Base-by-base conservation (phyloP, 1,139 yeast species). In the Yamadazyma triangularis region DNA sequence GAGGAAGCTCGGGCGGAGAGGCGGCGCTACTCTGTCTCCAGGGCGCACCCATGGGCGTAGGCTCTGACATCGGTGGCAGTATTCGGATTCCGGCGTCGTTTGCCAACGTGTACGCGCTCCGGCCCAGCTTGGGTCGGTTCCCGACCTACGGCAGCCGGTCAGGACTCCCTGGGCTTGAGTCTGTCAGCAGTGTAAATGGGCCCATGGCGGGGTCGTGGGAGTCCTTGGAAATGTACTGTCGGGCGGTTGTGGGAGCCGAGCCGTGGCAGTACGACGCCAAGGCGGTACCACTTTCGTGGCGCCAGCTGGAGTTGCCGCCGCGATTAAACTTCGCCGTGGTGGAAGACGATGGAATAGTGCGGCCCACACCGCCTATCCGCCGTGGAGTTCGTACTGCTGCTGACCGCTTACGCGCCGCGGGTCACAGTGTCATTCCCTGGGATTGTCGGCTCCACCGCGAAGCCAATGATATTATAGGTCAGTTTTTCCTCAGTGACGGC, bases 341-440 rank as follows among this genome's bases (percentile, higher is more conserved):
- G 21, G 42, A 36, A 10, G 61, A 57, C 27, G 68, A 64, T 37
- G 54, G 55, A 2, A 35, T 43, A 18, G 56, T 60, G 9, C 44
- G 58, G n/a, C 67, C 68, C 4, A 59, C 67, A 1, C 62, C 70
- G 3, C 70, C 70, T 8, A 50, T 61, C 16, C 42, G 51, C 14
- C 44, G 68, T 33, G 64, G 56, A 2, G 40, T 57, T 36, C 29
- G 39, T 4, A 42, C 42, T 16, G 54, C 54, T 2, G 44, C 38
- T 13, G 45, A 53, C 0, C 43, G 46, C 4, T 43, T 64, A 32
- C 31, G 40, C 40, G 61, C 56, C 9, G 72, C 68, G 23, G 87
- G 87, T 14, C 83, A 74, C 42, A 75, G 72, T 35, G 65, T 80
- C 26, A 72, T 80, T 15, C 75, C 72, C 30, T 79, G 82, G 74